These are phyloP conservation scores for Hanseniaspora jakobsenii DNA, from an alignment of 805 yeast species.

Conservation along the genomic window DNA sequence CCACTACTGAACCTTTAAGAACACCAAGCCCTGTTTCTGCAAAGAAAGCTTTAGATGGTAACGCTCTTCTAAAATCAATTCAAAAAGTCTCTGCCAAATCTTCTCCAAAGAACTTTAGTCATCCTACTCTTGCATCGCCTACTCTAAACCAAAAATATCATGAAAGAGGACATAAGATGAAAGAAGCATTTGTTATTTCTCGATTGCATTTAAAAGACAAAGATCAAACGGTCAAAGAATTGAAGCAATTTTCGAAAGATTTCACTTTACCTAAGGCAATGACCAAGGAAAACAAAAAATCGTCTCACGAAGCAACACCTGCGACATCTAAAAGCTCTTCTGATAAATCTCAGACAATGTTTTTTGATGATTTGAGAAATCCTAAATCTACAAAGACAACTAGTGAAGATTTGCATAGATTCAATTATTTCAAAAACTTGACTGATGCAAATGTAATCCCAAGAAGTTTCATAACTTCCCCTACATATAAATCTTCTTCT, in stretches of 20 bases:
- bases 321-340: no score
- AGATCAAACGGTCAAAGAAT: slow-evolving; percentile 12
- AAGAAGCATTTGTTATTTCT: slow-evolving; percentile 3
- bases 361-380: slow-evolving; percentile 4
- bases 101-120: background rate
- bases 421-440: slow-evolving; percentile 7
- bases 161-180: background rate
- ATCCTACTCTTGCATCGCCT: no score
- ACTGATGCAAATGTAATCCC: slow-evolving; percentile 6
- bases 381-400: background rate
- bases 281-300: background rate
- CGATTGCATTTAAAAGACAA: slow-evolving; percentile 12
- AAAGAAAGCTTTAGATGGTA: slow-evolving; percentile 4
- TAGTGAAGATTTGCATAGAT: no score
- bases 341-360: background rate
- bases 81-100: background rate
- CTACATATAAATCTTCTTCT: background rate
- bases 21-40: slow-evolving; percentile 4
- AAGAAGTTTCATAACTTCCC: slow-evolving; percentile 8
- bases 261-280: slow-evolving; percentile 7
- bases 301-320: no score
- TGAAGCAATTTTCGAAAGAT: slow-evolving; percentile 9
- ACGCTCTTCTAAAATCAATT: slow-evolving; percentile 8
- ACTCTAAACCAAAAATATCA: no score
- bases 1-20: no score